phyloP scores from a whole-genome alignment of 805 yeast genomes.

The Metschnikowia picachoensis region DNA sequence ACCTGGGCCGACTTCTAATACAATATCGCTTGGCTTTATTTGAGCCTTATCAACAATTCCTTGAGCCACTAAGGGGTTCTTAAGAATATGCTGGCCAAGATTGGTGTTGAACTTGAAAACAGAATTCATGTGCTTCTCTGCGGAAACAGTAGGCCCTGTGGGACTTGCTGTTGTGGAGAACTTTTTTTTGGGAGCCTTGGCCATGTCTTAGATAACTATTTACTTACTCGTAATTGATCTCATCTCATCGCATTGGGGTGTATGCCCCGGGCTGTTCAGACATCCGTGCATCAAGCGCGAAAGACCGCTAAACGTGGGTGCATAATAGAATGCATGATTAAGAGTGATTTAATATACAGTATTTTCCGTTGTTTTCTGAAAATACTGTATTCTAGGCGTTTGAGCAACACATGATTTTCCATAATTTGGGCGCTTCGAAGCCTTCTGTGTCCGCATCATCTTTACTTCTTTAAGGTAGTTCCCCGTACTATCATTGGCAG shows the following conservation, averaged over 20 bases:
- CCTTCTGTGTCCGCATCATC: too few species aligned
- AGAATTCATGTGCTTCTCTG: conserved; percentile 66
- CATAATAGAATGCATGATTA: too few species aligned
- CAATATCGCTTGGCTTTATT: conserved; percentile 87
- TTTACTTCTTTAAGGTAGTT: too few species aligned
- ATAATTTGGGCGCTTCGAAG: too few species aligned
- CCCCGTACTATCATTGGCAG: too few species aligned
- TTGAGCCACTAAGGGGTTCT: conserved; percentile 95
- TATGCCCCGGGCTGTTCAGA: background rate
- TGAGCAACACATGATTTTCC: too few species aligned
- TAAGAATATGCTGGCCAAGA: conserved; percentile 93
- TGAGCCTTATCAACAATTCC: conserved; percentile 97
- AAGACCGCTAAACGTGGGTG: too few species aligned
- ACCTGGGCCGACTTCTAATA: conserved; percentile 98
- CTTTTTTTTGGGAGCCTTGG: conserved; percentile 62
- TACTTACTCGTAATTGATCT: background rate
- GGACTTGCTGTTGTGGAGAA: conserved; percentile 45
- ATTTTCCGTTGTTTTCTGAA: too few species aligned
- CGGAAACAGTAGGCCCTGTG: conserved; percentile 57
- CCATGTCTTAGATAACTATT: conserved; percentile 38
- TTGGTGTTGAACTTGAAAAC: conserved; percentile 97
- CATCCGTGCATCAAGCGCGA: conserved; percentile 3
- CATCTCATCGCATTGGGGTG: conserved; percentile 10
- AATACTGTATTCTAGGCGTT: too few species aligned
- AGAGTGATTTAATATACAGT: too few species aligned